Base-by-base conservation (phyloP, 1,139 yeast species). In the Geotrichum australiense region DNA sequence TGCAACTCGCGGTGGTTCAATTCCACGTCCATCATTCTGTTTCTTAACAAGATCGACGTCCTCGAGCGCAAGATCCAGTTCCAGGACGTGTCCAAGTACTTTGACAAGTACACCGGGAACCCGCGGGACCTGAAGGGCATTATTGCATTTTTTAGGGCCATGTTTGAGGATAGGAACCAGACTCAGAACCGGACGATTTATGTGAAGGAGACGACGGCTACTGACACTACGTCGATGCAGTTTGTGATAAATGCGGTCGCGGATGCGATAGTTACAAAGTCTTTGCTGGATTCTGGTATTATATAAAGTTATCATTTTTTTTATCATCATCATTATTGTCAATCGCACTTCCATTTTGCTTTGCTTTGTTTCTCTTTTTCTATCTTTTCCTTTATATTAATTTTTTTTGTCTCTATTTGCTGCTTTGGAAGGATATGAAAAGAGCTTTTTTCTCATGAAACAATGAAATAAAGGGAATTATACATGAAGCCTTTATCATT, bases 181-280 rank as follows among this genome's bases (percentile, higher is more conserved):
- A 48, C 47, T 45, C 69, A 81, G 40, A 45, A 51, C 12, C 80
- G 82, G 56, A 91, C 89, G 5, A 76, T 89, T 25, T 93, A 93
- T 59, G 81, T 86, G 21, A 96, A 87, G 63, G 68, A 89, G 51
- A 93, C 98, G 1, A 87, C 96, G 66, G 99, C 99, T 2, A 91
- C 98, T 0, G 98, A 93, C 61, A 78, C 94, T 0, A 70, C 74
- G 42, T 73, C 85, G 21, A 89, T 89, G 96, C 74, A 76, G 56
- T 89, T 87, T 61, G 96, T 91, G 22, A 69, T 91, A 50, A 76
- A 85, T 8, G 97, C 97, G 0, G 96, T 87, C 5, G 86, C 96
- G 1, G 98, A 91, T 63, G 73, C 86, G 73, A 76, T 91, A 39
- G 76, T 89, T 31, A 93, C 85, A 58, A 83, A 81, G 55, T 87